phyloP scores from a whole-genome alignment of 139 green algal genomes.

The Coelastrella sp. region DNA sequence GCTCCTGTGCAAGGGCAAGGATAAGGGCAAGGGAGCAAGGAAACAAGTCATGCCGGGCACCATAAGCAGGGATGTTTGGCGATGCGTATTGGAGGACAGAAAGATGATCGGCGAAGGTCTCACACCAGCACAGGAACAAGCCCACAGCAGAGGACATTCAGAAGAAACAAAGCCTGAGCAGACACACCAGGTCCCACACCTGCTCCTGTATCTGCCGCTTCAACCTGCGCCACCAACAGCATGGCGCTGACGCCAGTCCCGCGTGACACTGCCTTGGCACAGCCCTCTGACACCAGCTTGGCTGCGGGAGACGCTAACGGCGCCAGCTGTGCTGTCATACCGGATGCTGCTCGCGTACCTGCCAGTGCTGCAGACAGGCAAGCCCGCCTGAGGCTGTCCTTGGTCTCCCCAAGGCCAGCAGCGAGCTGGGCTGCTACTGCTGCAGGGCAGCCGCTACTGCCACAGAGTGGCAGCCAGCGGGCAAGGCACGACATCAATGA shows the following conservation, averaged over 20 bases:
- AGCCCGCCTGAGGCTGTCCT: constrained; percentile 46
- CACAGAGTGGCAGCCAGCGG: constrained; percentile 60
- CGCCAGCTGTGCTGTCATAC: constrained; percentile 14
- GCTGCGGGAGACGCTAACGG: constrained; percentile 43
- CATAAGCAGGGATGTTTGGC: background rate
- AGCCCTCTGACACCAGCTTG: constrained; percentile 62
- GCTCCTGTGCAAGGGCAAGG: constrained; percentile 21
- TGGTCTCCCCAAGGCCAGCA: constrained; percentile 45
- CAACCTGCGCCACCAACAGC: constrained; percentile 55
- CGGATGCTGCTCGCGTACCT: constrained; percentile 17
- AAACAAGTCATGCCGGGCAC: background rate
- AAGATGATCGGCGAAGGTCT: background rate
- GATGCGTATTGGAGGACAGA: background rate
- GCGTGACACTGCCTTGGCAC: constrained; percentile 61
- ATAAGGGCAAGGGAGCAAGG: background rate
- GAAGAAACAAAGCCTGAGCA: background rate
- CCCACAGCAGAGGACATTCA: background rate
- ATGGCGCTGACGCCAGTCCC: constrained; percentile 59
- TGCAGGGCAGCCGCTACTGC: background rate
- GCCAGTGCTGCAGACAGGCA: constrained; percentile 47
- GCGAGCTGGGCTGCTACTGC: constrained; percentile 21
- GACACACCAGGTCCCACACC: background rate
- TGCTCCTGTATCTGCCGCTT: constrained; percentile 39
- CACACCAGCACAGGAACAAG: background rate
- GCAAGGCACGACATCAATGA: constrained; percentile 55